Base-by-base conservation (phyloP, 2,329 filamentous ascomycete genomes). In the Hirsutella minnesotensis region DNA sequence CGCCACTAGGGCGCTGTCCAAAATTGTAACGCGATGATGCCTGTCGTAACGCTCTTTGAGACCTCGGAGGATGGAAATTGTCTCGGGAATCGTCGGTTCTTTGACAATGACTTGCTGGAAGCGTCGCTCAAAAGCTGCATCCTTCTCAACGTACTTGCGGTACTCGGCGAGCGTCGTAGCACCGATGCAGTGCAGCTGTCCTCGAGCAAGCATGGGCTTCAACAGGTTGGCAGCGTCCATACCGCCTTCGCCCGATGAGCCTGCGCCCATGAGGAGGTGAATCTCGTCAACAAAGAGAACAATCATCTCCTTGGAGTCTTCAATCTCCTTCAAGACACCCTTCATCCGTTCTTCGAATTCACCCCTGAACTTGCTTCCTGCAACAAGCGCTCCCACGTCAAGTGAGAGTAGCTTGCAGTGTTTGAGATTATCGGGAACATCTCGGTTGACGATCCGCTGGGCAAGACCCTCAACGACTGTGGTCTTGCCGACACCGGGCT, bases 261-360 rank as follows among this genome's bases (percentile, higher is more conserved):
- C 92, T 51, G 92, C 92, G 46, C 92, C 92, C 92, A 98, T 98
- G 48, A 98, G 80, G 49, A 98, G 75, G 68, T 98, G 92, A 51
- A 98, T 98, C 64, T 98, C 92, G 64, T 98, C 92, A 52, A 98
- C 92, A 55, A 98, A 98, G 49, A 98, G 80, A 41, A 98, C 83
- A 58, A 98, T 95, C 72, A 89, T 95, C 45, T 96, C 90, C 61
- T 92, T 94, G 41, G 88, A 87, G 44, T 94, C 82, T 53, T 89
- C 77, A 46, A 98, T 95, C 67, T 98, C 92, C 64, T 96, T 98
- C 55, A 98, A 66, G 5, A 98, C 92, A 43, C 90, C 89, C 75
- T 98, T 98, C 89, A 98, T 96, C 53, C 92, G 80, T 72, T 98
- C 92, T 63, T 98, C 92, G 46, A 98, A 98, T 63, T 98, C 92